Base-by-base conservation (phyloP, 352 stramenopile species). In the Pythium brachiatum region DNA sequence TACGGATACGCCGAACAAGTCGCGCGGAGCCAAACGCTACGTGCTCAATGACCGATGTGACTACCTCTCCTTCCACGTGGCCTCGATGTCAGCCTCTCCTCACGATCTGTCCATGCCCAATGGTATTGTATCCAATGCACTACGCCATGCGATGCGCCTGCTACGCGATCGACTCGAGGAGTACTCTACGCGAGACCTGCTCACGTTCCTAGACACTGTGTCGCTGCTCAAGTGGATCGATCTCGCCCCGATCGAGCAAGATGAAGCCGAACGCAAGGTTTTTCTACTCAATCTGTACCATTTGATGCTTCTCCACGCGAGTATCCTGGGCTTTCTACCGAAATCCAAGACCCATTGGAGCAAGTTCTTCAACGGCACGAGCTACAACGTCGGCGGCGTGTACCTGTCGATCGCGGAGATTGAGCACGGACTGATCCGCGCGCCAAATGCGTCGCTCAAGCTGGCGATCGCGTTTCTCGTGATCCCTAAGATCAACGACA, bases 211-310 rank as follows among this genome's bases (percentile, higher is more conserved):
- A 1, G 65, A 86, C 34, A 56, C 53, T 0, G 62, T 79, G 3
- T 60, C 63, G 11, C 36, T 64, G 15, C 63, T 88, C 31, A 71
- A 81, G 39, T 72, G 64, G 52, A 39, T 71, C 21, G 58, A 76
- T 27, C 9, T 79, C 27, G 36, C 57, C 7, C 2, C 54, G 1
- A 25, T 83, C 11, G n/a, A 60, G 3, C 20, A 58, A 13, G 47
- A 69, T 26, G 61, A 74, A 13, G 29, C 59, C 12, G 53, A 65
- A 41, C 62, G 64, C 21, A 81, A 79, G 34, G 73, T 70, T 8
- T 84, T 83, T 25, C 73, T 87, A 50, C 44, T 89, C n/a, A 89
- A 87, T 51, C 31, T 89, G 36, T 87, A 79, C 50, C 79, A 89
- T 34, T 38, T 86, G 13, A 62, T 84, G 29, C 38, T 84, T 27